Evolutionary conservation across 768 basidiomycete genomes (phyloP), one percentile per base, ranked within the genome.

Genomic region (Tricholoma hemisulphureum): DNA sequence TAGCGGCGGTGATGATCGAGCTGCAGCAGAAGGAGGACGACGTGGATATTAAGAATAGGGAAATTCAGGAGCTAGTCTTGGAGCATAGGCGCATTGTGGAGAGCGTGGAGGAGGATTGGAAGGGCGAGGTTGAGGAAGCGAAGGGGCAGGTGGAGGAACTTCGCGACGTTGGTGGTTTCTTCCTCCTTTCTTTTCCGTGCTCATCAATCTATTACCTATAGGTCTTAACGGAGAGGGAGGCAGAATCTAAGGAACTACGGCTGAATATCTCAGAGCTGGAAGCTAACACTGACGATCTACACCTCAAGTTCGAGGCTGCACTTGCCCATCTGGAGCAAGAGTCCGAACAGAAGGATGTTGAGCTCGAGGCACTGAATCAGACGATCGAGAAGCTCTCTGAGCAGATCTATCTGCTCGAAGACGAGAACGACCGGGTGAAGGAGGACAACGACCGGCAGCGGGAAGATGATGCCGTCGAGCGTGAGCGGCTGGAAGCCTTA

Each of bases 1-100:
- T 92, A 8, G 91, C 92, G 1, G 91, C 89, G 1, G 82, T 85
- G 2, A 80, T 86, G 68, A 93, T 94, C 60, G 91, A 93, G 71
- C 73, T 93, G 24, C 88, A 92, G 70, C 87, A 91, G 70, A 89
- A 85, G 71, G 91, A 95, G 65, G 90, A 95, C 60, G 95, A 96
- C 28, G 71, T 94, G 20, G 92, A 94, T 53, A 75, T 86, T 69
- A 89, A 89, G 75, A 82, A 82, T 56, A 76, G 80, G 58, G 91
- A 93, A 69, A 84, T 95, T 45, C 86, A 89, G 3, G 90, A 95
- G 49, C 70, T 96, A 45, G 80, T 93, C 4, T 75, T 74, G 6
- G 89, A 93, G 66, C 89, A 92, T 66, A 80, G 86, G 53, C 79
- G 83, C 26, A 87, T 91, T 53, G 83, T 93, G 2, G 81, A 82